phyloP scores from a whole-genome alignment of 176 grass and related monocot species.

The Oryza officinalis region DNA sequence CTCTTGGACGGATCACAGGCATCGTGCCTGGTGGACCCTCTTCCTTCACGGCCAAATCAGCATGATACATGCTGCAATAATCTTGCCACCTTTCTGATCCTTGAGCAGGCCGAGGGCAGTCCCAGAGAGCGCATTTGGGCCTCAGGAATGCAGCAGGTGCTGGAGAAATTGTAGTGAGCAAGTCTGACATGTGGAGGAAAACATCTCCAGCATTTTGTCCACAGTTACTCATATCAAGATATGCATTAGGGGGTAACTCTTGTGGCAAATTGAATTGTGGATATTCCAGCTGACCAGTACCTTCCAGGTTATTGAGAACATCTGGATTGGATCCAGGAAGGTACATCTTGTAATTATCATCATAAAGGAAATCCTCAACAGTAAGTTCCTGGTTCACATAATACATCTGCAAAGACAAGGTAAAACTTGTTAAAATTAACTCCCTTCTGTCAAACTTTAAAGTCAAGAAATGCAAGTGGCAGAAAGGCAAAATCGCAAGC shows the following conservation, averaged over 20 bases:
- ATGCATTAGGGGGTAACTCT: slow-evolving; percentile 49
- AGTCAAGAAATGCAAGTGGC: slow-evolving; percentile 1
- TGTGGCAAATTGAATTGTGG: slow-evolving; percentile 61
- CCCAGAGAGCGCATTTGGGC: slow-evolving; percentile 91
- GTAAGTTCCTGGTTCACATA: slow-evolving; percentile 82
- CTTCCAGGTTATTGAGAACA: slow-evolving; percentile 62
- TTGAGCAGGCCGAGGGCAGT: slow-evolving; percentile 78
- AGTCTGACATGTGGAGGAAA: slow-evolving; percentile 67
- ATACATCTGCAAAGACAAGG: slow-evolving; percentile 62
- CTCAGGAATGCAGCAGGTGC: slow-evolving; percentile 73
- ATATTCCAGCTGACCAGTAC: slow-evolving; percentile 68
- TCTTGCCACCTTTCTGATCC: slow-evolving; percentile 81
- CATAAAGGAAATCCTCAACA: slow-evolving; percentile 71
- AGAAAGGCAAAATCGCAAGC: slow-evolving; percentile 6
- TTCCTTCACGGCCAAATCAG: slow-evolving; percentile 70
- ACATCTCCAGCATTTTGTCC: slow-evolving; percentile 48
- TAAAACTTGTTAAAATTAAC: slow-evolving; percentile 32
- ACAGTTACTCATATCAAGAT: slow-evolving; percentile 54
- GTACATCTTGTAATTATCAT: slow-evolving; percentile 72
- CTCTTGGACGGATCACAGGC: slow-evolving; percentile 84
- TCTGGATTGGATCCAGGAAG: slow-evolving; percentile 54
- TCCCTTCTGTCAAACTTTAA: slow-evolving; percentile 10
- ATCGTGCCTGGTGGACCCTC: slow-evolving; percentile 87
- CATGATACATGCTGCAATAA: slow-evolving; percentile 91
- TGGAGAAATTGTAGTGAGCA: slow-evolving; percentile 70